phyloP scores from a whole-genome alignment of 2,329 filamentous ascomycete genomes.

The Arthroderma uncinatum region DNA sequence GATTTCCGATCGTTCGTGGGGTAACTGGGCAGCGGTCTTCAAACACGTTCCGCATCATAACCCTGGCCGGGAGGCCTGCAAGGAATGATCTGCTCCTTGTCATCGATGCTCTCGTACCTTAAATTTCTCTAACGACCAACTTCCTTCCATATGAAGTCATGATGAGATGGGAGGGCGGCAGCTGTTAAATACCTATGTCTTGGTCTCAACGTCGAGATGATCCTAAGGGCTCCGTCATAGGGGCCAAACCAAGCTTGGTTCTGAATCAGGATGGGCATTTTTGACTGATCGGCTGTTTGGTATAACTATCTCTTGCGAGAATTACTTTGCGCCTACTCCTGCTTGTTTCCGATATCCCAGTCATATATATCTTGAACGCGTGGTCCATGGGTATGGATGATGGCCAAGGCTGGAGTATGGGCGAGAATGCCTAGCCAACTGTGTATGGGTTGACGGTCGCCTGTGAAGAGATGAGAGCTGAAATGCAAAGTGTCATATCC shows the following conservation, averaged over 20 bases:
- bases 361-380: background rate
- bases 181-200: background rate
- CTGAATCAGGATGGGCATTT: background rate
- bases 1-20: conserved; percentile 1
- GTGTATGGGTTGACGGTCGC: background rate
- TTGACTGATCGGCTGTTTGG: background rate
- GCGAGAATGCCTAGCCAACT: background rate
- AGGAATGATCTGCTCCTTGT: background rate
- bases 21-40: background rate
- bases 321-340: background rate
- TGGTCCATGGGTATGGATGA: background rate
- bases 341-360: background rate
- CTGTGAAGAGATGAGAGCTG: background rate
- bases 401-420: background rate
- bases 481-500: background rate
- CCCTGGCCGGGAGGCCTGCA: background rate
- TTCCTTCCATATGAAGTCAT: background rate
- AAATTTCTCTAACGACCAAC: no score
- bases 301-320: background rate
- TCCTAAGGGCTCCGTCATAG: no score
- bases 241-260: background rate
- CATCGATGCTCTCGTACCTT: background rate
- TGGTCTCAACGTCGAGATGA: background rate
- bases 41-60: background rate
- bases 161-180: background rate